Base-by-base conservation (phyloP, 176 grass and related monocot species). In the Rhipidocladum racemiflorum region DNA sequence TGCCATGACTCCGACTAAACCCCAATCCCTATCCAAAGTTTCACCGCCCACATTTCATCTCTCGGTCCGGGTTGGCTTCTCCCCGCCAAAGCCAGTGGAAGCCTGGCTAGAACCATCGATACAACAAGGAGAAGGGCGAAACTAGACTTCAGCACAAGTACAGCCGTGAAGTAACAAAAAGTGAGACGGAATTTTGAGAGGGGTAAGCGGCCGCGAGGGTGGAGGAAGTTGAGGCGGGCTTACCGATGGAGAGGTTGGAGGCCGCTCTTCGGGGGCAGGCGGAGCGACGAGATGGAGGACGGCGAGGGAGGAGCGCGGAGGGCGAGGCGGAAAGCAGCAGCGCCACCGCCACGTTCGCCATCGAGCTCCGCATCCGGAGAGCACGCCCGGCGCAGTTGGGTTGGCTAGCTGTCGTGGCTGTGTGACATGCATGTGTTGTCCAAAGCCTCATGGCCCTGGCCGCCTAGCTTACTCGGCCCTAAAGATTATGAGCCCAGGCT, bases 341-440 rank as follows among this genome's bases (percentile, higher is more conserved):
- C 66, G 61, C 77, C 87, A 85, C 85, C 66, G 61, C 77, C 87
- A 85, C 85, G 85, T 85, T 84, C 65, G 72, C 66, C 86, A 91
- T 91, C 66, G 49, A 65, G 8, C 85, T 55, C 27, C 50, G 51
- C 57, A 13, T 46, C 35, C 51, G n/a, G 34, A 57, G 16, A 54
- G 51, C 51, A n/a, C 54, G 74, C 74, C 55, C 56, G 74, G 38
- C 38, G 38, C 56, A 72, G 48, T 36, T 46, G 63, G 72, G 57
- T 75, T 46, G 68, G 32, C 32, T 3, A n/a, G 82, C 35, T 76
- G 72, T 49, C 61, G 72, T 38, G 20, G 60, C 84, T 14, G 29
- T 27, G 53, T 12, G 74, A 76, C n/a, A n/a, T n/a, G n/a, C 24
- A 7, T 30, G 36, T 68, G 9, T n/a, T 76, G n/a, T n/a, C n/a